These are phyloP conservation scores for Neofusicoccum sp. DNA, from an alignment of 2,329 filamentous ascomycete species.

Conservation along the genomic window DNA sequence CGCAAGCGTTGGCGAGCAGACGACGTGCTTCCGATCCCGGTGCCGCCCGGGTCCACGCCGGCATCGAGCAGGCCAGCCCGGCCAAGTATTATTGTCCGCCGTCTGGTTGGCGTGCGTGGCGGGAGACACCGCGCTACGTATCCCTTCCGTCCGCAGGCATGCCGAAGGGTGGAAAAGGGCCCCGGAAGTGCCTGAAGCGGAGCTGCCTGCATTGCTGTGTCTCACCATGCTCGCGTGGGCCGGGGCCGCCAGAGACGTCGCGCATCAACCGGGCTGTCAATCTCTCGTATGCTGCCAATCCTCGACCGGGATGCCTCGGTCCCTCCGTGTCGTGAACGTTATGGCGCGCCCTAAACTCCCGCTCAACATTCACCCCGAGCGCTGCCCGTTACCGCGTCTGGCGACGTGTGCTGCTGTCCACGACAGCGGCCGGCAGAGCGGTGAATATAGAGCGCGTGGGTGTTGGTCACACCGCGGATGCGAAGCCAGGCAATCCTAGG, in stretches of 20 bases:
- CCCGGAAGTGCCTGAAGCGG: constrained; percentile 9
- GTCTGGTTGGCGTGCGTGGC: neutral
- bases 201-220: constrained; percentile 5
- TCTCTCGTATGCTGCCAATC: constrained; percentile 8
- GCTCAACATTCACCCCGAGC: neutral
- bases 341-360: constrained; percentile 5
- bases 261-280: constrained; percentile 2
- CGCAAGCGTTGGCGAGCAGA: constrained; percentile 5
- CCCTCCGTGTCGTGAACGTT: constrained; percentile 16
- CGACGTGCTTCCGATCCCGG: neutral
- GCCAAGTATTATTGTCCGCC: constrained; percentile 1
- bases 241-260: neutral
- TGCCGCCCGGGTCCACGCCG: constrained; percentile 1
- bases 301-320: constrained; percentile 1
- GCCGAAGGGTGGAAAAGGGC: neutral
- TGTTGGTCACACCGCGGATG: constrained; percentile 9
- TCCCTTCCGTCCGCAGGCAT: constrained; percentile 2
- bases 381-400: neutral
- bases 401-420: neutral
- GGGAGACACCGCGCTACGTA: neutral
- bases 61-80: constrained; percentile 4
- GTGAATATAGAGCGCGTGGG: constrained; percentile 4
- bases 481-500: neutral
- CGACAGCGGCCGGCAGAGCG: constrained; percentile 9
- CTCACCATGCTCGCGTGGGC: constrained; percentile 12